Base-by-base conservation (phyloP, 2,329 filamentous ascomycete genomes). In the Nothopassalora personata region DNA sequence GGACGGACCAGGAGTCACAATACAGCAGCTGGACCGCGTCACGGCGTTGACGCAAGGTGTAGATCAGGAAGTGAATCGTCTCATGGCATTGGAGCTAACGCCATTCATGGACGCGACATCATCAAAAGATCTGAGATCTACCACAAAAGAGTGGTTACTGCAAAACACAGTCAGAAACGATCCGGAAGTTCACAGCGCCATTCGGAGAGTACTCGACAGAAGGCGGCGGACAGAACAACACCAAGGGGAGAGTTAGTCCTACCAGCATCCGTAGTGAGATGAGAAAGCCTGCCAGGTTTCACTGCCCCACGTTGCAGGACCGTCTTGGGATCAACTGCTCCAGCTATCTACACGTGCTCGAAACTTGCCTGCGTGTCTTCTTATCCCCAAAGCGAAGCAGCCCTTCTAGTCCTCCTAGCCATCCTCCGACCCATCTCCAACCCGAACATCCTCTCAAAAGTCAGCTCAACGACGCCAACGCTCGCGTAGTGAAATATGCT, bases 91-190 rank as follows among this genome's bases (percentile, higher is more conserved):
- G 72, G 91, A 95, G 68, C 82, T 92, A 73, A 85, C 86, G 54
- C 93, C 93, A 0, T 97, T 91, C 74, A 84, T 81, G 53, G 87
- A 86, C n/a, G 81, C 83, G 61, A 81, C 83, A 61, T 77, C 88
- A 49, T 77, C 88, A 50, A 79, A 79, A 48, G 85, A 84, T 60
- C 75, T 95, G 68, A 83, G 86, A 62, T 81, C 81, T 45, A 89
- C 88, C 68, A 83, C 97, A 75, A 89, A 87, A 74, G 90, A 94
- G 68, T 96, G 91, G 82, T 78, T 97, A 66, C 86, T 97, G 28
- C 86, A 95, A 73, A 95, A 95, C 70, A 92, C 87, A 13, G 88
- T 95, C 60, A 82, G 85, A 65, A 85, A 83, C 51, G 89, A 93
- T 73, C 87, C 86, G 0, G 90, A 93, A 75, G 93, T 97, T 8